Evolutionary conservation across 176 grass and related monocot species (phyloP), one percentile per base, ranked within the genome.

Genomic region (Oryza meyeriana): DNA sequence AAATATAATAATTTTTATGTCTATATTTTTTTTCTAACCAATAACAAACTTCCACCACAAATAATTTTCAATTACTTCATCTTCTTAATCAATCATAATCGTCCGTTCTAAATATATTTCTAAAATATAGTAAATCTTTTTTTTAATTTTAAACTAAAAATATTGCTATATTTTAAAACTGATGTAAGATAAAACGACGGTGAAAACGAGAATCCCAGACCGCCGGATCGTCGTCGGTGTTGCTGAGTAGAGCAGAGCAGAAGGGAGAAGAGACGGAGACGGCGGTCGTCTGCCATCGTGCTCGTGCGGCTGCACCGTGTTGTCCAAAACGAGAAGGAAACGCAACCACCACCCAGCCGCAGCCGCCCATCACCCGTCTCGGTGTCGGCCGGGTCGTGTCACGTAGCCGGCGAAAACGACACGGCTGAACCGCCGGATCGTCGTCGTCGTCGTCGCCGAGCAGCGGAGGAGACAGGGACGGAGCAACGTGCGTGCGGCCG

Each of bases 281-380:
- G 36, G 16, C 10, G 20, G 45, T 40, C 20, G 48, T 16, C 10
- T 12, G 40, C 40, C 40, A 12, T 12, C 40, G 40, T 12, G 40
- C 40, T 41, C 6, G 50, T 25, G n/a, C n/a, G n/a, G 3, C 50
- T 6, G 50, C 50, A 5, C 44, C 50, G 50, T 22, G 50, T 72
- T 28, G 45, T 45, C 80, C 86, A 59, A 64, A 65, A 47, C 4
- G 20, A 45, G 68, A 78, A 83, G 45, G 16, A 22, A 55, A 67
- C 81, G 79, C 74, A 10, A 0, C 61, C 18, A 14, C 42, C 40
- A 42, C 1, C 0, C 10, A 25, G 57, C 7, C 42, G 41, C 0
- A 5, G 1, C n/a, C n/a, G 11, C 38, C 12, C 40, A 42, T 42
- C 14, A 6, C 24, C 34, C 10, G 28, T 87, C 61, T 24, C 64